A percentile compares a stretch with the other conserved stretches of the same genome.
phyloP scores from a whole-genome alignment of 495 filamentous ascomycete species.

The Neurospora tetrasperma region DNA sequence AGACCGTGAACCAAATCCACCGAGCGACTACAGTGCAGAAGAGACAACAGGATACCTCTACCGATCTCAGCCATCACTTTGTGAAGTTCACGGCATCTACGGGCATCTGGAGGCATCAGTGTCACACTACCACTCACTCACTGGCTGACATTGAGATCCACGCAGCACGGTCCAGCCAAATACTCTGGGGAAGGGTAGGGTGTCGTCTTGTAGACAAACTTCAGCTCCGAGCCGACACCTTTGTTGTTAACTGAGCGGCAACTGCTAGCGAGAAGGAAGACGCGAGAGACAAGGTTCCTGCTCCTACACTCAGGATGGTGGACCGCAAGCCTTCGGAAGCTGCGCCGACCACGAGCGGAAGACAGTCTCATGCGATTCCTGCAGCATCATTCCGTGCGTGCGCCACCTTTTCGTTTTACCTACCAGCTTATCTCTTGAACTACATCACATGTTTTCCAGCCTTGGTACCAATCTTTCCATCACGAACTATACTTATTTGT shows the following conservation, averaged over 20 bases:
- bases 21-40: neutral
- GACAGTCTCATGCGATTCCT: conserved; percentile 35
- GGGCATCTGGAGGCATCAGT: neutral
- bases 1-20: neutral
- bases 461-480: neutral
- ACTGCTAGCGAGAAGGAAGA: neutral
- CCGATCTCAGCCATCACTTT: neutral
- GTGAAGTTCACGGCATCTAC: neutral
- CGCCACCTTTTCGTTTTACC: conserved; percentile 6
- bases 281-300: neutral
- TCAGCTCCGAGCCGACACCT: neutral
- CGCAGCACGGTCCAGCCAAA: neutral
- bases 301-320: conserved; percentile 15
- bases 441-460: neutral
- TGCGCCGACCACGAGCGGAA: conserved; percentile 23
- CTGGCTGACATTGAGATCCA: neutral
- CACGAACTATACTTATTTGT: neutral
- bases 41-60: neutral
- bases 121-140: neutral
- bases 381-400: conserved; percentile 40
- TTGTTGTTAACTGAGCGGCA: neutral
- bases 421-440: conserved; percentile 9
- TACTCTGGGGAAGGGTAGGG: neutral
- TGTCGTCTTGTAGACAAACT: neutral
- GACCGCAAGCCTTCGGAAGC: conserved; percentile 23